Evolutionary conservation across 441 rosid genomes (phyloP).

Genomic region (Aquilaria agallochum): DNA sequence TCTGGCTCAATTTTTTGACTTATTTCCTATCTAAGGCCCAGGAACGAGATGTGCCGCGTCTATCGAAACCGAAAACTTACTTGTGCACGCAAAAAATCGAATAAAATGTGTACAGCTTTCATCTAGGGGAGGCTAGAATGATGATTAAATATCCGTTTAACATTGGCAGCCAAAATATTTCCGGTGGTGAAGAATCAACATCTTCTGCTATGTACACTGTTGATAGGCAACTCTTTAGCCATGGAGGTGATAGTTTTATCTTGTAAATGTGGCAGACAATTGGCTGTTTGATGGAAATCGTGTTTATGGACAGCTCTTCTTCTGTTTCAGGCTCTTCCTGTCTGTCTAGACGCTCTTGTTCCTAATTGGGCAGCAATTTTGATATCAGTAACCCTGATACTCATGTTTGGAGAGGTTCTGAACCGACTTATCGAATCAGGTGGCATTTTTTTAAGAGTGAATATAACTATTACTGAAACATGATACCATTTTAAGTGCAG

Average conservation of each 20-base stretch:
- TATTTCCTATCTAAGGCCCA: too few relatives aligned
- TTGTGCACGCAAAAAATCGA: too few relatives aligned
- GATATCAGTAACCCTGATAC: slow-evolving; percentile 76
- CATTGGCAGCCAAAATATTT: slow-evolving; percentile 65
- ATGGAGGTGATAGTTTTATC: slow-evolving; percentile 63
- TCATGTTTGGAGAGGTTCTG: slow-evolving; percentile 82
- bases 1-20: too few relatives aligned
- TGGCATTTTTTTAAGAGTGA: not conserved
- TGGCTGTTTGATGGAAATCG: too few relatives aligned
- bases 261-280: too few relatives aligned
- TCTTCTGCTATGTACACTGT: slow-evolving; percentile 84
- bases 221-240: slow-evolving; percentile 86
- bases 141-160: not conserved
- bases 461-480: slow-evolving; percentile 3
- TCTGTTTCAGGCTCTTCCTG: slow-evolving; percentile 62
- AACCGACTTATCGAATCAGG: not conserved
- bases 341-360: slow-evolving; percentile 78
- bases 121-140: too few relatives aligned
- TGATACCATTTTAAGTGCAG: slow-evolving; percentile 29
- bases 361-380: slow-evolving; percentile 78
- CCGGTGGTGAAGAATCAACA: slow-evolving; percentile 96
- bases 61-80: too few relatives aligned
- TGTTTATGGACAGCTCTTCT: not conserved
- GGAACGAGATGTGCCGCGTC: too few relatives aligned
- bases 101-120: too few relatives aligned